Conservation (phyloP, 345 rosid genomes). For the Xanthoceras sorbifolium region DNA sequence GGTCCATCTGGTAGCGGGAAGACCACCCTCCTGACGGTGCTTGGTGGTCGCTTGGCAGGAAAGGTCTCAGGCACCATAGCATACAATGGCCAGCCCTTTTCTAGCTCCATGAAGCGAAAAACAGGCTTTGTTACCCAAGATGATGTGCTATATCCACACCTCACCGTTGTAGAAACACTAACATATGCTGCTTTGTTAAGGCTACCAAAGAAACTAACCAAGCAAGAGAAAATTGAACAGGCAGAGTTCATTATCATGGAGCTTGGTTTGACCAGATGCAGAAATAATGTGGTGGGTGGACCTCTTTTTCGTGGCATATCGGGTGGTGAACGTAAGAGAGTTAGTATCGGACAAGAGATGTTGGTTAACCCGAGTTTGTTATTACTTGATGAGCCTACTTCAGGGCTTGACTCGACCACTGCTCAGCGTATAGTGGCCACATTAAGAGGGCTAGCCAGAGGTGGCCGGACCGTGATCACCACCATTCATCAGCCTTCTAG, state of each 20-base stretch:
- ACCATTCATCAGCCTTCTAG: constrained; percentile 96
- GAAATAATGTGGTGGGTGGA: constrained; percentile 71
- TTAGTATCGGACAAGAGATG: constrained; percentile 89
- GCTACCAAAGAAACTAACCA: constrained; percentile 64
- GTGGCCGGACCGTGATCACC: constrained; percentile 76
- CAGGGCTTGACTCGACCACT: constrained; percentile 88
- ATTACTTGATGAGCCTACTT: constrained; percentile 88
- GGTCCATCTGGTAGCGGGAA: constrained; percentile 98
- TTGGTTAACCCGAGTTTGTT: constrained; percentile 85
- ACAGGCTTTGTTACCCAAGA: constrained; percentile 87
- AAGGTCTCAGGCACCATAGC: constrained; percentile 66
- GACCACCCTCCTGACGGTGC: constrained; percentile 83
- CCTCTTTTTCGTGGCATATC: constrained; percentile 75
- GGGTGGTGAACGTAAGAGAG: constrained; percentile 92
- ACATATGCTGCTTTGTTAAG: constrained; percentile 73
- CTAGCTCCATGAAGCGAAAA: constrained; percentile 74
- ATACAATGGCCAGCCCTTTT: constrained; percentile 63
- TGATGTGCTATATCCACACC: constrained; percentile 82
- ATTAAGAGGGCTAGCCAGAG: constrained; percentile 58
- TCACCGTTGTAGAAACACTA: constrained; percentile 79
- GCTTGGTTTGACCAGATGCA: constrained; percentile 71
- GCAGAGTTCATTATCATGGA: constrained; percentile 63
- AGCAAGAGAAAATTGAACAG: constrained; percentile 64
- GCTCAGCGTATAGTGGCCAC: constrained; percentile 74
- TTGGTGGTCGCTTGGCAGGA: constrained; percentile 73